Conservation (phyloP, 2,329 filamentous ascomycete genomes). For the Trichoderma afroharzianum region DNA sequence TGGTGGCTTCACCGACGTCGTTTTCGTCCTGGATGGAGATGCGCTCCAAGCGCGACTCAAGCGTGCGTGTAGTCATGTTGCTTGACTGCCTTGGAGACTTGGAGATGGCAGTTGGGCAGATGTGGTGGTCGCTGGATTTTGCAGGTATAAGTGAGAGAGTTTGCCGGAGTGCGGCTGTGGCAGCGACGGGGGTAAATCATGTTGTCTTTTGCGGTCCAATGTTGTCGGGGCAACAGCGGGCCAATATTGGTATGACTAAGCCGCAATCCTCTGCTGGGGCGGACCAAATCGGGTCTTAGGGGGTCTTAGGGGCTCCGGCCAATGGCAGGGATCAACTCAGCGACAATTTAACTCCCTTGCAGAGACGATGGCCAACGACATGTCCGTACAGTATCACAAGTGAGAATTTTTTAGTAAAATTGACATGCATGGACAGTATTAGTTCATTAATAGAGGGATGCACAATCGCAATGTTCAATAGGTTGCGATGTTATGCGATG, state of each 20-base stretch:
- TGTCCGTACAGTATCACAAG: not conserved
- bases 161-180: not conserved
- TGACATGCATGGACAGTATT: not conserved
- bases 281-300: not conserved
- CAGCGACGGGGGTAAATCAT: conserved; percentile 2
- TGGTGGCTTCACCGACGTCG: conserved; percentile 53
- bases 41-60: conserved; percentile 87
- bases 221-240: conserved; percentile 13
- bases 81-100: not conserved
- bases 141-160: conserved; percentile 5
- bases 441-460: not conserved
- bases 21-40: conserved; percentile 90
- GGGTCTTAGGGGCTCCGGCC: not conserved
- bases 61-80: conserved; percentile 66
- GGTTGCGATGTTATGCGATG: not conserved
- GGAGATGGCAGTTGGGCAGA: not conserved
- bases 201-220: conserved; percentile 8
- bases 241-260: not conserved
- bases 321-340: not conserved
- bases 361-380: not conserved
- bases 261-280: not conserved
- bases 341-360: not conserved
- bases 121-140: not conserved
- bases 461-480: not conserved
- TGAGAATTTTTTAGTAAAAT: not conserved